These are phyloP conservation scores for Hymenoscyphus repandus DNA, from an alignment of 2,329 filamentous ascomycete genomes.

Conservation along the genomic window DNA sequence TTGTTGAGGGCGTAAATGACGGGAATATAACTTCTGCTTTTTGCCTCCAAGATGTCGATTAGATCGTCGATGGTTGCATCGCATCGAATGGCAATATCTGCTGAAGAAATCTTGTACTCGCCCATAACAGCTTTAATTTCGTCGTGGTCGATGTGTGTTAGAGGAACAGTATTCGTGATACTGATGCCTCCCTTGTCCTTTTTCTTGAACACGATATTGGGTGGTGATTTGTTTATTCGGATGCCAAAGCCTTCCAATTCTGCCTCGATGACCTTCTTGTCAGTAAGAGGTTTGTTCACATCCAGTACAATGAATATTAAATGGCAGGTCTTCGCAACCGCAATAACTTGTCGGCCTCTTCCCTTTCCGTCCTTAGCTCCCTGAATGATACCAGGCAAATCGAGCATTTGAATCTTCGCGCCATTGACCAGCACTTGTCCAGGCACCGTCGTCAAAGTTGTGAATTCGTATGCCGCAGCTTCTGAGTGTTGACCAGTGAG, in stretches of 20 bases:
- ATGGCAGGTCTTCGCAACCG: conserved; percentile 97
- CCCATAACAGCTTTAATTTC: conserved; percentile 98
- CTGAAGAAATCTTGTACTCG: conserved; percentile 94
- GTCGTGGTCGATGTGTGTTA: conserved; percentile 88
- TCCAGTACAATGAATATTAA: conserved; percentile 98
- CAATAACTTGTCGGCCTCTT: conserved; percentile 96
- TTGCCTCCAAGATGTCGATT: conserved; percentile 93
- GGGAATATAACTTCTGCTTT: conserved; percentile 94
- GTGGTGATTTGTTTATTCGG: conserved; percentile 92
- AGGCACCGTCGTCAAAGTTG: conserved; percentile 93
- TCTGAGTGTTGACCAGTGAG: conserved; percentile 97
- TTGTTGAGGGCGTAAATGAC: conserved; percentile 99
- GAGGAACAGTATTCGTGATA: conserved; percentile 88
- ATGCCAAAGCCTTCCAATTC: conserved; percentile 98
- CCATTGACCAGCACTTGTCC: conserved; percentile 96
- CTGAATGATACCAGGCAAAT: conserved; percentile 97
- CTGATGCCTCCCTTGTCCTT: conserved; percentile 98
- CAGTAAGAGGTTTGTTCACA: conserved; percentile 95
- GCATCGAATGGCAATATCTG: conserved; percentile 95
- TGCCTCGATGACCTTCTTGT: conserved; percentile 91
- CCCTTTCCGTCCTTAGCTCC: conserved; percentile 98
- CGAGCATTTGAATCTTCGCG: conserved; percentile 95
- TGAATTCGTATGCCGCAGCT: conserved; percentile 97
- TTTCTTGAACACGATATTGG: conserved; percentile 99
- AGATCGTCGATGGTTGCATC: conserved; percentile 96